phyloP scores from a whole-genome alignment of 2,329 filamentous ascomycete species.

The Teratosphaeria destructans region DNA sequence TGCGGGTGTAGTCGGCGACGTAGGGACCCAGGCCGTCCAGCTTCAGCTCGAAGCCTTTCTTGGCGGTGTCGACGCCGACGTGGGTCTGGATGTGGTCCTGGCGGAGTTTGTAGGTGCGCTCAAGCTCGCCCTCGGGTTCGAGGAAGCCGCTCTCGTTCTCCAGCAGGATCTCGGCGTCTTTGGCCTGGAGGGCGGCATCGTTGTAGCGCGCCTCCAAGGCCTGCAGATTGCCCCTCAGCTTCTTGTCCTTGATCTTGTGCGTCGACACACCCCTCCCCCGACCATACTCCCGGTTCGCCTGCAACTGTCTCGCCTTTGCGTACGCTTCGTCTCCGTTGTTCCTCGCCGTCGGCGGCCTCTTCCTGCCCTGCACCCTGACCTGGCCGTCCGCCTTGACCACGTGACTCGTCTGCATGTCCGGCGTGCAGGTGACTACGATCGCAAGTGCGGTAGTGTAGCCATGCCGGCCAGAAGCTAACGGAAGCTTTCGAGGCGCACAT shows the following conservation, averaged over 20 bases:
- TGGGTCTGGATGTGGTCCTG: conserved; percentile 72
- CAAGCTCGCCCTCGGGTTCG: conserved; percentile 77
- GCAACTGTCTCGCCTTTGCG: conserved; percentile 23
- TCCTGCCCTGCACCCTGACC: conserved; percentile 15
- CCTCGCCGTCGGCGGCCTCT: conserved; percentile 16
- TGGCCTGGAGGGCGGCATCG: conserved; percentile 69
- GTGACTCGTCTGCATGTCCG: conserved; percentile 15
- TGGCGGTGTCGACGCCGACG: conserved; percentile 72
- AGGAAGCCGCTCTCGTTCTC: conserved; percentile 80
- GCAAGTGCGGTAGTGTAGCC: not conserved
- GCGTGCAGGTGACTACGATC: not conserved
- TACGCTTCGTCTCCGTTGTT: conserved; percentile 24
- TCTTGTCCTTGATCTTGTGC: conserved; percentile 74
- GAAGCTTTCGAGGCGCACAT: too few species aligned
- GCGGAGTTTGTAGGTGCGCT: conserved; percentile 83
- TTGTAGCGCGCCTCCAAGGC: conserved; percentile 73
- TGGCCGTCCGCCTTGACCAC: conserved; percentile 17
- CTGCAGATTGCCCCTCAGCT: conserved; percentile 70
- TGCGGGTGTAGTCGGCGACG: conserved; percentile 76
- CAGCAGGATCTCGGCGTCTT: conserved; percentile 88
- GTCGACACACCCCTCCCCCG: conserved; percentile 66
- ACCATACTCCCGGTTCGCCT: conserved; percentile 55
- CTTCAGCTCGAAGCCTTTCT: conserved; percentile 86
- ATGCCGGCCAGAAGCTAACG: not conserved
- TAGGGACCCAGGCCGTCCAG: conserved; percentile 79